These are phyloP conservation scores for Saccharomyces pastorianus DNA, from an alignment of 1,139 yeast genomes.

Conservation along the genomic window DNA sequence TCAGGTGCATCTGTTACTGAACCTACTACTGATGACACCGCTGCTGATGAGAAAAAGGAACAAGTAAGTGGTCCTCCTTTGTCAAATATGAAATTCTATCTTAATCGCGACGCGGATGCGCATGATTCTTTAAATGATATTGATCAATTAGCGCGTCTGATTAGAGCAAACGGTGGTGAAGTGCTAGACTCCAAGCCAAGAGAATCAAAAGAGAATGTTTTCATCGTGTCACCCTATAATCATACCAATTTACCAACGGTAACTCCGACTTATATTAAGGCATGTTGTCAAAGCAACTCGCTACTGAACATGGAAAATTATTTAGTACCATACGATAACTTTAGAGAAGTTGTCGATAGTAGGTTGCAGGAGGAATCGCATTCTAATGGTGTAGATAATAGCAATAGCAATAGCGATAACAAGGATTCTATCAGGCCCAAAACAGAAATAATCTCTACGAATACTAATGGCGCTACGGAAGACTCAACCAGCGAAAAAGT, in stretches of 20 bases:
- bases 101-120: constrained; percentile 21
- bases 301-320: constrained; percentile 18
- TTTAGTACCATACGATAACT: constrained; percentile 25
- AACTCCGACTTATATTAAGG: constrained; percentile 24
- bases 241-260: constrained; percentile 25
- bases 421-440: not conserved
- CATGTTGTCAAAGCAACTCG: constrained; percentile 19
- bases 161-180: constrained; percentile 12
- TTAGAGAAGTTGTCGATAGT: constrained; percentile 17
- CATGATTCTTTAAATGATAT: constrained; percentile 13
- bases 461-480: constrained; percentile 4
- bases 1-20: not conserved
- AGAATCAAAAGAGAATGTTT: constrained; percentile 4
- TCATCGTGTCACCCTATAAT: constrained; percentile 28
- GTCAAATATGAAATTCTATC: constrained; percentile 16
- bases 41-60: not conserved
- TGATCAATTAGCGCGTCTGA: constrained; percentile 9
- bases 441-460: not conserved
- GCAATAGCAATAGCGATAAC: not conserved
- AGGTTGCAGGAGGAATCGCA: not conserved
- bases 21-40: not conserved
- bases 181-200: not conserved
- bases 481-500: constrained; percentile 11
- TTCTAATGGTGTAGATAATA: not conserved
- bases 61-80: not conserved